Percentiles rank a stretch among this genome's conserved stretches.
phyloP scores from a whole-genome alignment of 306 rosid species.

The Cucurbita argyrosperma region DNA sequence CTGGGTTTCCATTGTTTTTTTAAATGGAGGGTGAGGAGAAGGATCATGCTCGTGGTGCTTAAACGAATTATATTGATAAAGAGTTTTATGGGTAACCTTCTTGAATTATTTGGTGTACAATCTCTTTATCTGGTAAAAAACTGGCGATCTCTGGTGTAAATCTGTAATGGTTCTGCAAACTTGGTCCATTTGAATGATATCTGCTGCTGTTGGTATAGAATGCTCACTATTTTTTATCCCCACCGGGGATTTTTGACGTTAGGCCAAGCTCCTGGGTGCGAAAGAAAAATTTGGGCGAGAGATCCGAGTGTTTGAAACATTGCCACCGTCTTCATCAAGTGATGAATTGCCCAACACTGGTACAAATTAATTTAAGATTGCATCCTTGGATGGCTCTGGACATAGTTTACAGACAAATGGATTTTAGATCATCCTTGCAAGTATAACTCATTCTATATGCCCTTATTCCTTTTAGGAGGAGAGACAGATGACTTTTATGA shows the following conservation, averaged over 20 bases:
- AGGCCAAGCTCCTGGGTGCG: constrained; percentile 44
- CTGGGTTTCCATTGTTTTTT: background rate
- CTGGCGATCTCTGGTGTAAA: background rate
- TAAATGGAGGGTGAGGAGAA: background rate
- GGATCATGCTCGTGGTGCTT: background rate
- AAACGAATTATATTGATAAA: background rate
- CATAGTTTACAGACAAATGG: background rate
- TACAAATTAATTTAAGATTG: constrained; percentile 9
- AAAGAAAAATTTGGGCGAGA: constrained; percentile 60
- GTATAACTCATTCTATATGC: background rate
- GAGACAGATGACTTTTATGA: constrained; percentile 58
- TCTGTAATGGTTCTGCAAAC: background rate
- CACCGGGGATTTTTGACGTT: constrained; percentile 5
- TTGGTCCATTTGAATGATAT: constrained; percentile 13
- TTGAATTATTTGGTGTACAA: background rate
- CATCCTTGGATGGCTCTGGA: background rate
- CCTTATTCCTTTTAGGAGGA: constrained; percentile 23
- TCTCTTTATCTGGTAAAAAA: background rate
- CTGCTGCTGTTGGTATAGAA: background rate
- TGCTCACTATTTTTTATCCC: background rate
- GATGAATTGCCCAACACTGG: constrained; percentile 27
- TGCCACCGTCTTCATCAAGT: constrained; percentile 28
- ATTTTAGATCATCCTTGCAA: background rate
- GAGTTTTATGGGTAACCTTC: background rate
- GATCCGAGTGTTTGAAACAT: constrained; percentile 55